These are phyloP conservation scores for Asterophora lycoperdoides DNA, from an alignment of 768 basidiomycete species.

Conservation along the genomic window DNA sequence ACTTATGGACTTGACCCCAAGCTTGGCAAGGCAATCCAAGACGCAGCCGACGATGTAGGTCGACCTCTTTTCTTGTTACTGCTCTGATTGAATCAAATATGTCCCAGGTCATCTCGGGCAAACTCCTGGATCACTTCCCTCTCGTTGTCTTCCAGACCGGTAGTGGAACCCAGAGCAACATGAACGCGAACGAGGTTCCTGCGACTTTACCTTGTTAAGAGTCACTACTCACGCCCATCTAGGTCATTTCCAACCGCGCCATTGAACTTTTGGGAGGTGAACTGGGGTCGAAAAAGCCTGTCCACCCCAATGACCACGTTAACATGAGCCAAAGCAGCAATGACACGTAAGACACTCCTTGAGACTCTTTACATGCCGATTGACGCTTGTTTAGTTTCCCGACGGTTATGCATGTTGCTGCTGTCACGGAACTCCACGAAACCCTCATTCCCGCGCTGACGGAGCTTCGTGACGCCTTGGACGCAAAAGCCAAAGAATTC, in stretches of 20 bases:
- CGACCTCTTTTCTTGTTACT: background rate
- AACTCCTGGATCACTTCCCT: slow-evolving; percentile 93
- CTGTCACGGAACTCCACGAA: slow-evolving; percentile 80
- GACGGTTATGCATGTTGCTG: slow-evolving; percentile 98
- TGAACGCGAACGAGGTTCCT: slow-evolving; percentile 93
- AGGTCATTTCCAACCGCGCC: slow-evolving; percentile 98
- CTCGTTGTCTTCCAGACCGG: slow-evolving; percentile 99
- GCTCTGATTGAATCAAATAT: background rate
- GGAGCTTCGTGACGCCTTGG: slow-evolving; percentile 79
- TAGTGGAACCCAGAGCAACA: slow-evolving; percentile 98
- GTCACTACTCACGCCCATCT: background rate
- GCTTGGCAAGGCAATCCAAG: slow-evolving; percentile 82
- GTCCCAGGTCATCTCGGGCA: slow-evolving; percentile 87
- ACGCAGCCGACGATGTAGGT: slow-evolving; percentile 89
- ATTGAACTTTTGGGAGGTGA: slow-evolving; percentile 95
- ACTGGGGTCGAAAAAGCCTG: slow-evolving; percentile 93
- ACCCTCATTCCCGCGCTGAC: slow-evolving; percentile 81
- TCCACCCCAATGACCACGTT: slow-evolving; percentile 99
- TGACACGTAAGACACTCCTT: slow-evolving; percentile 69
- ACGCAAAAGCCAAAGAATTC: slow-evolving; percentile 78
- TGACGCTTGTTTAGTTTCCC: slow-evolving; percentile 68
- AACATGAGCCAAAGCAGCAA: slow-evolving; percentile 99
- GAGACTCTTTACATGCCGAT: background rate
- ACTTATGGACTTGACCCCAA: slow-evolving; percentile 88
- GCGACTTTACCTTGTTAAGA: background rate